Percentiles rank a stretch among this genome's conserved stretches.
These are phyloP conservation scores for Oryza longistaminata DNA, from an alignment of 176 grass and related monocot species.

Conservation along the genomic window DNA sequence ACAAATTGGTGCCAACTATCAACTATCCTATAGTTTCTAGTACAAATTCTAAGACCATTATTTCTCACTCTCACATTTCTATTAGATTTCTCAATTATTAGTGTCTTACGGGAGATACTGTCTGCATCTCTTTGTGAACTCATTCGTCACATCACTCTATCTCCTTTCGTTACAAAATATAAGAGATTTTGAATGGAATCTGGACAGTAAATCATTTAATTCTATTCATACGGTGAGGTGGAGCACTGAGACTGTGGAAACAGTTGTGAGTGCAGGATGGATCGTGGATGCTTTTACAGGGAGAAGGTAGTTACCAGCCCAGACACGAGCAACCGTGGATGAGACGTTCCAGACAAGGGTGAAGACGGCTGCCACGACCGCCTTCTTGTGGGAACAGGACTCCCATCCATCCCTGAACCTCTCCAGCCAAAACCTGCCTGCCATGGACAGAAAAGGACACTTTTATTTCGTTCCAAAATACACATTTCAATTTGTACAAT, in stretches of 20 bases:
- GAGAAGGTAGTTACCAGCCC: constrained; percentile 57
- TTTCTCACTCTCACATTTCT: neutral
- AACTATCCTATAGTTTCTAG: neutral
- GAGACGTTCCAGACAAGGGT: constrained; percentile 88
- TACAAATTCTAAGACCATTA: neutral
- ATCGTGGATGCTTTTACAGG: neutral
- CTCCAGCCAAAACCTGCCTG: constrained; percentile 89
- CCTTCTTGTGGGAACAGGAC: constrained; percentile 92
- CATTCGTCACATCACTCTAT: no score
- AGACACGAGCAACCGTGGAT: constrained; percentile 78
- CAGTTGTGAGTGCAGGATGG: neutral
- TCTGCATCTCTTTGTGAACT: no score
- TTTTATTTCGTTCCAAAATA: neutral
- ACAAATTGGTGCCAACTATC: neutral
- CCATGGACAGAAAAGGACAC: neutral
- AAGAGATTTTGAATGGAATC: no score
- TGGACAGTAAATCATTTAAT: no score
- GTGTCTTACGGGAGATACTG: no score
- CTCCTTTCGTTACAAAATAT: no score
- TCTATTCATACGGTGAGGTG: no score
- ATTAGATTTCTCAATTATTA: neutral
- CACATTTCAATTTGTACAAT: neutral
- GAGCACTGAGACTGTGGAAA: no score
- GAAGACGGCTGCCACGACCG: constrained; percentile 68
- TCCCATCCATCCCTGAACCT: constrained; percentile 93